phyloP scores from a whole-genome alignment of 1,284 basidiomycete species.

The Thecaphora frezii region DNA sequence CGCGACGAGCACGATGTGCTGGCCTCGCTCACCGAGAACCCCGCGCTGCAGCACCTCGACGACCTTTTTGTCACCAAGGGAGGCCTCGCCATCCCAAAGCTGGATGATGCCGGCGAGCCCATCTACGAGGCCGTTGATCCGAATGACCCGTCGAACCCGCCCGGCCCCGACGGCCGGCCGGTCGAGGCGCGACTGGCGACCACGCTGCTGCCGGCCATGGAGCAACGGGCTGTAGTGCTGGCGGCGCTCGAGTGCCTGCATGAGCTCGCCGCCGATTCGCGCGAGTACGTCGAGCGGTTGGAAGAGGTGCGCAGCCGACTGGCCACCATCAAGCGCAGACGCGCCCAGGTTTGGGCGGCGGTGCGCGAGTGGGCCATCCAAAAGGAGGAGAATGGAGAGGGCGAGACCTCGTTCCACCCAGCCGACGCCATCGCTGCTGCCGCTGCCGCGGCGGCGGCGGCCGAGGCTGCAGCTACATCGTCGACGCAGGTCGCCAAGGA shows the following conservation, averaged over 20 bases:
- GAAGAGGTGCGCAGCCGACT: constrained; percentile 63
- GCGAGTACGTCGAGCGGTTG: constrained; percentile 63
- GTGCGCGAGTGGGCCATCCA: constrained; percentile 60
- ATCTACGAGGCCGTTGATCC: constrained; percentile 15
- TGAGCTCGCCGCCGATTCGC: constrained; percentile 62
- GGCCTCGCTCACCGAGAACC: constrained; percentile 33
- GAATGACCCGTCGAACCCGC: constrained; percentile 4
- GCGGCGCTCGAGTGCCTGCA: constrained; percentile 49
- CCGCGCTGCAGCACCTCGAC: constrained; percentile 50
- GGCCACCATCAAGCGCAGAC: constrained; percentile 61
- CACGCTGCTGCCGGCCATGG: constrained; percentile 33
- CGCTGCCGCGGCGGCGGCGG: background rate
- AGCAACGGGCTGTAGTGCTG: constrained; percentile 52
- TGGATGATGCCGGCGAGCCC: constrained; percentile 34
- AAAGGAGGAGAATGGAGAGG: constrained; percentile 17
- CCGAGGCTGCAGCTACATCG: too few species aligned
- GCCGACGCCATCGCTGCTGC: background rate
- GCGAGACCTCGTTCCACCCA: background rate
- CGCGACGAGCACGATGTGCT: background rate
- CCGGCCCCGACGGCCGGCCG: background rate
- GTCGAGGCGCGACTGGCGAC: constrained; percentile 28
- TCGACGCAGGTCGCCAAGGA: too few species aligned
- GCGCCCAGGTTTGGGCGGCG: constrained; percentile 62
- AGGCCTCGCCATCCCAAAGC: constrained; percentile 40
- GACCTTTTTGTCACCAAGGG: constrained; percentile 52